Evolutionary conservation across 345 rosid genomes (phyloP).

Genomic region (Syzygium aqueum): DNA sequence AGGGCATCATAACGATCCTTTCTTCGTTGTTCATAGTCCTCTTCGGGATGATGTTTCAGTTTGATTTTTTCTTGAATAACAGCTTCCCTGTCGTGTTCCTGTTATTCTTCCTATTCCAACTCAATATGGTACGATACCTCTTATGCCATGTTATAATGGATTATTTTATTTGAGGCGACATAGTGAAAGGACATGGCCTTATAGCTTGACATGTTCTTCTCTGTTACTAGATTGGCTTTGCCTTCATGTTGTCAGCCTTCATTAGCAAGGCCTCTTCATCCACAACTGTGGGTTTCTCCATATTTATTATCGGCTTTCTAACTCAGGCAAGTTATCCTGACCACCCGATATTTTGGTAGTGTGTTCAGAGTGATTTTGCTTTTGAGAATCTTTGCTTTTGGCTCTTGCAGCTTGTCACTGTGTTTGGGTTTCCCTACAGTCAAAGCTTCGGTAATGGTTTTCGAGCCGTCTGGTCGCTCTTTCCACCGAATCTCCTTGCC

Average conservation of each 20-base stretch:
- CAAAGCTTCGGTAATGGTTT: constrained; percentile 1
- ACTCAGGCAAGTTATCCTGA: constrained; percentile 51
- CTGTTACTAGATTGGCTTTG: constrained; percentile 59
- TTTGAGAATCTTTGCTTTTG: not conserved
- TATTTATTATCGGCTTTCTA: constrained; percentile 74
- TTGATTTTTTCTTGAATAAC: constrained; percentile 84
- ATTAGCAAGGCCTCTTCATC: constrained; percentile 77
- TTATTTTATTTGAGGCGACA: not conserved
- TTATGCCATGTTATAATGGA: not conserved
- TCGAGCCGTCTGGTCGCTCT: constrained; percentile 67
- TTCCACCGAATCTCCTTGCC: constrained; percentile 87
- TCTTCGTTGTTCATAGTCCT: constrained; percentile 71
- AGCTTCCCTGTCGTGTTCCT: constrained; percentile 61
- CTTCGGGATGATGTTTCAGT: constrained; percentile 94
- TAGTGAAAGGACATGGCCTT: not conserved
- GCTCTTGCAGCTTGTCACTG: constrained; percentile 48
- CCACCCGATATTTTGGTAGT: not conserved
- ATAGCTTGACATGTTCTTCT: not conserved
- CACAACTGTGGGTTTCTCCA: constrained; percentile 73
- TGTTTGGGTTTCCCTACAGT: constrained; percentile 56
- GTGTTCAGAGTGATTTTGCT: not conserved
- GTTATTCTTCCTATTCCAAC: constrained; percentile 76
- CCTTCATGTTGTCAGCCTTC: constrained; percentile 86
- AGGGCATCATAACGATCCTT: constrained; percentile 47
- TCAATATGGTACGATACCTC: constrained; percentile 56